Conservation (phyloP, 441 rosid species). For the Erodium moschatum region DNA sequence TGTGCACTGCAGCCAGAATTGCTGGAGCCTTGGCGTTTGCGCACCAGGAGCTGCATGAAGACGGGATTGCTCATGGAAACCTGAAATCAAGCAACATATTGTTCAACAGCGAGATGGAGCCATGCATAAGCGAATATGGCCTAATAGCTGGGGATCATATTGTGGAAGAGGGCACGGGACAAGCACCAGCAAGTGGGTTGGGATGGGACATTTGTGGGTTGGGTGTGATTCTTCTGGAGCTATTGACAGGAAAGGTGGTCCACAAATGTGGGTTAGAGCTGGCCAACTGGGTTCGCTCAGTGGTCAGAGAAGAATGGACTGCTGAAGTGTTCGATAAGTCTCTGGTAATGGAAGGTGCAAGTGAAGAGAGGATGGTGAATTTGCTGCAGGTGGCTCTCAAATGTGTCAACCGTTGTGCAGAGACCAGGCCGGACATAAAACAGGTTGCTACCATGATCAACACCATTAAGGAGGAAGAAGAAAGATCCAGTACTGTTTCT, state of each 20-base stretch:
- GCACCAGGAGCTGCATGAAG: not conserved
- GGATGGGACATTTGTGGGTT: constrained; percentile 36
- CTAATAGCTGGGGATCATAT: not conserved
- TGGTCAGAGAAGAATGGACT: constrained; percentile 53
- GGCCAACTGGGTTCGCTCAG: constrained; percentile 49
- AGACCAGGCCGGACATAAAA: constrained; percentile 34
- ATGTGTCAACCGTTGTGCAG: constrained; percentile 33
- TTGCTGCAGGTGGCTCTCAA: constrained; percentile 52
- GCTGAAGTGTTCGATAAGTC: constrained; percentile 50
- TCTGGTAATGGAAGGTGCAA: constrained; percentile 37
- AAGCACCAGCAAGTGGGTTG: constrained; percentile 14
- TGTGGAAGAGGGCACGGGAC: not conserved
- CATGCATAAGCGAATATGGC: not conserved
- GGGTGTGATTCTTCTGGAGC: constrained; percentile 47
- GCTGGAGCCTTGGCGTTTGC: not conserved
- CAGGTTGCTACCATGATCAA: constrained; percentile 41
- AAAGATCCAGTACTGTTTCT: constrained; percentile 25
- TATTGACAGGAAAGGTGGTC: constrained; percentile 42
- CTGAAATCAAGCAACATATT: not conserved
- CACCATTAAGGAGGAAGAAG: constrained; percentile 47
- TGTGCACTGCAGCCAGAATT: not conserved
- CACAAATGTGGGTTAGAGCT: constrained; percentile 36
- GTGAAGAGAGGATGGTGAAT: constrained; percentile 51
- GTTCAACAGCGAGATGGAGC: not conserved
- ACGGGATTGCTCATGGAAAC: constrained; percentile 1